A percentile compares a stretch with the other conserved stretches of the same genome.
These are phyloP conservation scores for Paraurostyla sp. DNA, from an alignment of 73 alveolate species.

Conservation along the genomic window DNA sequence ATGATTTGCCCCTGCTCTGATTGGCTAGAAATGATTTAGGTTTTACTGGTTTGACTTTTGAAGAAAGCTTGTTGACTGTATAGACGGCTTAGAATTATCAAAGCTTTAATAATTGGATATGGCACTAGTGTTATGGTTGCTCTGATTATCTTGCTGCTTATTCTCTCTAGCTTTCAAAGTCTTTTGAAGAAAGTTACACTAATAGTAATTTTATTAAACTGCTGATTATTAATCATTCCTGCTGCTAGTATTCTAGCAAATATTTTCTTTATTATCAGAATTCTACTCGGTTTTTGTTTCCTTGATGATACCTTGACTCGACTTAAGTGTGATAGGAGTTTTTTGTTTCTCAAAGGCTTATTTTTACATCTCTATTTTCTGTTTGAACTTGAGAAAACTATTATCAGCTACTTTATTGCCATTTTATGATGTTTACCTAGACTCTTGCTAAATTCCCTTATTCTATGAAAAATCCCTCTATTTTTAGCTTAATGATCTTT, in stretches of 20 bases:
- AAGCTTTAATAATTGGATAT: not conserved
- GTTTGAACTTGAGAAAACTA: constrained; percentile 14
- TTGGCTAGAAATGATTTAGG: not conserved
- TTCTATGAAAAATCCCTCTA: not conserved
- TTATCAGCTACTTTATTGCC: not conserved
- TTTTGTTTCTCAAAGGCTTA: not conserved
- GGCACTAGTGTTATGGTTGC: not conserved
- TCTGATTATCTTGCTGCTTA: not conserved
- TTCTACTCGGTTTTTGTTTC: no score
- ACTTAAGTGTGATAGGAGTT: no score
- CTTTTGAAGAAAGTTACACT: no score
- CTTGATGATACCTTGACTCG: no score
- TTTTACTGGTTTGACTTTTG: not conserved
- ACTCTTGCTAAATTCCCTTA: not conserved
- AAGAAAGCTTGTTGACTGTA: no score
- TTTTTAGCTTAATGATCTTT: not conserved
- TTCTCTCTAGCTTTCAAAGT: not conserved
- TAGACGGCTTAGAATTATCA: not conserved
- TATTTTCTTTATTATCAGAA: not conserved
- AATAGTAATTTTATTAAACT: not conserved
- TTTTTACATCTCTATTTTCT: constrained; percentile 17
- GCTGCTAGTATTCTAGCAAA: not conserved
- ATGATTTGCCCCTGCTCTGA: not conserved
- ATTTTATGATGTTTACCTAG: not conserved
- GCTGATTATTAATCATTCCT: not conserved